Conservation (phyloP, 2,329 filamentous ascomycete species). For the Dryadomyces sulphureus region DNA sequence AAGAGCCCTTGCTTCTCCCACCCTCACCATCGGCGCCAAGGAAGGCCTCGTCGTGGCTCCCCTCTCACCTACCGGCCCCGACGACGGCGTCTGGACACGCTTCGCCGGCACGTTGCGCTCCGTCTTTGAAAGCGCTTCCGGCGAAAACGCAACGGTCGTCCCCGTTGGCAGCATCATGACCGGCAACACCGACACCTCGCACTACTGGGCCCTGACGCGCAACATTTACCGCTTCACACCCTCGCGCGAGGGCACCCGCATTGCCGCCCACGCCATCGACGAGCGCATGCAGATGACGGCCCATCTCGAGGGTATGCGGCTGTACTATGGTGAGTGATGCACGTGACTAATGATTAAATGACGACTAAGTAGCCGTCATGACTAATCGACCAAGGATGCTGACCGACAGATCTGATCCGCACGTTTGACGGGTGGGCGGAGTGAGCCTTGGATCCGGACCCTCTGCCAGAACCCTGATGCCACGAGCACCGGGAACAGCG, state of each 20-base stretch:
- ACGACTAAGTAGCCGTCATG: background rate
- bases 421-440: slow-evolving; percentile 20
- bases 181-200: slow-evolving; percentile 33
- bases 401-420: slow-evolving; percentile 17
- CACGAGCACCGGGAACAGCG: no score
- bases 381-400: background rate
- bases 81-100: slow-evolving; percentile 10
- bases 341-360: no score
- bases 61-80: slow-evolving; percentile 16
- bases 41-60: slow-evolving; percentile 19
- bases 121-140: slow-evolving; percentile 10
- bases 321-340: slow-evolving; percentile 16
- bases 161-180: slow-evolving; percentile 36
- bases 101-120: slow-evolving; percentile 13
- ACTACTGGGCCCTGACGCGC: slow-evolving; percentile 23
- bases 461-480: no score
- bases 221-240: slow-evolving; percentile 36
- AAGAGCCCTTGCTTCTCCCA: slow-evolving; percentile 24
- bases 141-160: slow-evolving; percentile 18
- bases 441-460: no score
- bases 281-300: slow-evolving; percentile 20
- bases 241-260: slow-evolving; percentile 17
- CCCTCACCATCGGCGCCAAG: slow-evolving; percentile 17
- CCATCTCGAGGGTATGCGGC: slow-evolving; percentile 20
- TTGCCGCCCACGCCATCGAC: slow-evolving; percentile 23